Percentiles rank a stretch among this genome's conserved stretches.
phyloP scores from a whole-genome alignment of 352 stramenopile species.

The Globisporangium acanthophoron region DNA sequence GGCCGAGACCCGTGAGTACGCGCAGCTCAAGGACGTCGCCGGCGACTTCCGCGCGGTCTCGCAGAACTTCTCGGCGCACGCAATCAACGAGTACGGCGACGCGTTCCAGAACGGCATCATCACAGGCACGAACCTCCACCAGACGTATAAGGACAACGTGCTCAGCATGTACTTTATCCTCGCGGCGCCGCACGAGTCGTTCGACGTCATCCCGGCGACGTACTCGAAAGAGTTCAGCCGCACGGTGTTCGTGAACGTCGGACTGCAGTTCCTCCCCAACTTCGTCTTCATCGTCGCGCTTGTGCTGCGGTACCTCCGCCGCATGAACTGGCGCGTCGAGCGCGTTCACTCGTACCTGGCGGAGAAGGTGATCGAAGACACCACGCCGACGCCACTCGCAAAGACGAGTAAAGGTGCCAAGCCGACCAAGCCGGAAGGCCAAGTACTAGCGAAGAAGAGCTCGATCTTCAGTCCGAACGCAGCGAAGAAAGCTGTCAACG shows the following conservation, averaged over 20 bases:
- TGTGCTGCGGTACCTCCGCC: constrained; percentile 47
- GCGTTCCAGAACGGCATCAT: constrained; percentile 47
- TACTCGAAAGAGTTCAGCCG: constrained; percentile 83
- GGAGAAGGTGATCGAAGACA: constrained; percentile 37
- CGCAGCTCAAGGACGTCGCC: constrained; percentile 50
- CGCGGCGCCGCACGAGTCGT: constrained; percentile 48
- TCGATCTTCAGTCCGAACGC: neutral
- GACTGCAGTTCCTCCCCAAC: constrained; percentile 42
- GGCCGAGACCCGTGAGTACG: constrained; percentile 55
- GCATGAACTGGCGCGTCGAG: constrained; percentile 81
- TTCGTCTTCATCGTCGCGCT: constrained; percentile 44
- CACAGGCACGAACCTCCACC: constrained; percentile 50
- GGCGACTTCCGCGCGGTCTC: constrained; percentile 61
- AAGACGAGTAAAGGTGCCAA: neutral
- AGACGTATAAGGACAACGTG: constrained; percentile 53
- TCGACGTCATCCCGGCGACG: constrained; percentile 42
- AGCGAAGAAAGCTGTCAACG: neutral
- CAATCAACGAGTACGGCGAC: constrained; percentile 75
- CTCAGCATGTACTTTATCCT: constrained; percentile 85
- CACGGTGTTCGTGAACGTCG: constrained; percentile 47
- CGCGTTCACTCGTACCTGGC: constrained; percentile 72
- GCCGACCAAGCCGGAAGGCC: neutral
- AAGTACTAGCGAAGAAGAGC: constrained; percentile 8
- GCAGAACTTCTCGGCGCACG: constrained; percentile 49
- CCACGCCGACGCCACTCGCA: neutral